phyloP scores from a whole-genome alignment of 306 rosid species.

The Sesbania bispinosa region DNA sequence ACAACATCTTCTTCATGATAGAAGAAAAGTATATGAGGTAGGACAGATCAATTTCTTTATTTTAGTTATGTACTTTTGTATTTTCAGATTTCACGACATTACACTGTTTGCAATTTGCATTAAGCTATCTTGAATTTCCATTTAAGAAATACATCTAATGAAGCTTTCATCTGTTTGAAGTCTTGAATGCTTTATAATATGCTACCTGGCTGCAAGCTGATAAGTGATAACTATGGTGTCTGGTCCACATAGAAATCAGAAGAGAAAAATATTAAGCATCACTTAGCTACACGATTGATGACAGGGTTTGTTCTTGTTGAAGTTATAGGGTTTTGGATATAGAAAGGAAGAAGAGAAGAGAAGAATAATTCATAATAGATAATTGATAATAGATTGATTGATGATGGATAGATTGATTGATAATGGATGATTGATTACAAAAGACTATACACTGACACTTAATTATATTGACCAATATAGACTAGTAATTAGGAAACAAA shows the following conservation, averaged over 20 bases:
- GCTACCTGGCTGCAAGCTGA: slow-evolving; percentile 6
- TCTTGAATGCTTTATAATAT: slow-evolving; percentile 16
- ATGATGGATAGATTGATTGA: no score
- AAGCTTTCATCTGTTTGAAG: slow-evolving; percentile 18
- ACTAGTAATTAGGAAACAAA: no score
- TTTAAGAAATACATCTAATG: not conserved
- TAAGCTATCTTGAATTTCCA: not conserved
- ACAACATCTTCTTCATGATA: slow-evolving; percentile 94
- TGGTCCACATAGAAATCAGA: not conserved
- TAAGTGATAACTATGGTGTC: not conserved
- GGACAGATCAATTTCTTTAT: slow-evolving; percentile 4
- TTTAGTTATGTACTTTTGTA: not conserved
- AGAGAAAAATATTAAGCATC: slow-evolving; percentile 23
- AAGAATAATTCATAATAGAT: no score
- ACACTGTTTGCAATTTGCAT: not conserved
- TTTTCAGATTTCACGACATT: slow-evolving; percentile 20
- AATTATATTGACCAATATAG: no score
- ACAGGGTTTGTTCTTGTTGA: not conserved
- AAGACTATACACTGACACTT: no score
- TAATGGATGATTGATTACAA: no score
- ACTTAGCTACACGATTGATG: slow-evolving; percentile 1
- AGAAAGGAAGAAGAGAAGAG: no score
- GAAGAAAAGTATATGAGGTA: slow-evolving; percentile 95
- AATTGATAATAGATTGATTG: no score
- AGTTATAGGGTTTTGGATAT: no score